These are phyloP conservation scores for Barnettozyma pratensis DNA, from an alignment of 805 yeast genomes.

Conservation along the genomic window DNA sequence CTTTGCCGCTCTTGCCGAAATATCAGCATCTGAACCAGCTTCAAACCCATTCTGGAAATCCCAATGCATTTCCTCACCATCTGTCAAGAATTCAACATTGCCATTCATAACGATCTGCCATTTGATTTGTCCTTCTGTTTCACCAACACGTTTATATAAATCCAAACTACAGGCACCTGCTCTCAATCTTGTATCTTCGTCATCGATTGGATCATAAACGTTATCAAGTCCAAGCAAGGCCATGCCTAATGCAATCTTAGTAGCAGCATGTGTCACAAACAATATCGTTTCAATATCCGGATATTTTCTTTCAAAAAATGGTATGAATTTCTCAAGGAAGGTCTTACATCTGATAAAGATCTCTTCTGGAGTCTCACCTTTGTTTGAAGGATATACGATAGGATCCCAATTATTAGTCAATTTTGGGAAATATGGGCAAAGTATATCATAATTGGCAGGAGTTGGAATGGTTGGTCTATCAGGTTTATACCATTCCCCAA, in stretches of 20 bases:
- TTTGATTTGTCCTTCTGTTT: slow-evolving; percentile 15
- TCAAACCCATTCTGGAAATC: slow-evolving; percentile 70
- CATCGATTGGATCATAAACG: slow-evolving; percentile 47
- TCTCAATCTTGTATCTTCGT: slow-evolving; percentile 44
- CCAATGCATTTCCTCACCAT: slow-evolving; percentile 96
- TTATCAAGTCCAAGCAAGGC: slow-evolving; percentile 50
- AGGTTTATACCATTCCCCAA: slow-evolving; percentile 90
- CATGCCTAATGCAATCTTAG: slow-evolving; percentile 85
- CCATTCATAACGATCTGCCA: slow-evolving; percentile 76
- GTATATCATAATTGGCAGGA: slow-evolving; percentile 50
- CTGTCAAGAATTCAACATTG: slow-evolving; percentile 56
- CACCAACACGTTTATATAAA: slow-evolving; percentile 36
- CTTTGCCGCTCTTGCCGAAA: slow-evolving; percentile 43
- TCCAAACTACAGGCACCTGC: slow-evolving; percentile 88
- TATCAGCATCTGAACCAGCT: slow-evolving; percentile 89
- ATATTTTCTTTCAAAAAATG: slow-evolving; percentile 46
- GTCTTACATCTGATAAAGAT: slow-evolving; percentile 54
- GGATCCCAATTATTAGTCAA: slow-evolving; percentile 44
- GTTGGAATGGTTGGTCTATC: slow-evolving; percentile 62
- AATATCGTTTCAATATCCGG: slow-evolving; percentile 62
- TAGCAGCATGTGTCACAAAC: slow-evolving; percentile 90
- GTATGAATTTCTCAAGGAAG: slow-evolving; percentile 55
- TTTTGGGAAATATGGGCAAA: slow-evolving; percentile 52
- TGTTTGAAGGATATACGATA: slow-evolving; percentile 51
- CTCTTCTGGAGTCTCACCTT: slow-evolving; percentile 75